A percentile compares a stretch with the other conserved stretches of the same genome.
Evolutionary conservation across 306 rosid species (phyloP).

Genomic region (Quercus alba): DNA sequence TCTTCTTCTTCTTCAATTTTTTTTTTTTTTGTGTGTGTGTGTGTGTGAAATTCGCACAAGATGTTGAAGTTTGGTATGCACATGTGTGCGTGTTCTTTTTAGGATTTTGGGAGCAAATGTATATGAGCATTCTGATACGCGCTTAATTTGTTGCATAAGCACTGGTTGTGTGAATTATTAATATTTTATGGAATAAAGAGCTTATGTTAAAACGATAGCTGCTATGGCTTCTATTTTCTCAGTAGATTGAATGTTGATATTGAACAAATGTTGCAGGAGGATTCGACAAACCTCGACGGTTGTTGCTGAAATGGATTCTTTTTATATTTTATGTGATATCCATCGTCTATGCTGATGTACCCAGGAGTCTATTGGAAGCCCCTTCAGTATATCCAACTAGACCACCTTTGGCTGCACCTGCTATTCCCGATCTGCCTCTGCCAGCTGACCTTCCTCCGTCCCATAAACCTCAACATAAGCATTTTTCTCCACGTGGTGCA

Average conservation of each 20-base stretch:
- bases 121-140: background rate
- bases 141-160: background rate
- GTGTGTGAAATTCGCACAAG: too few relatives aligned
- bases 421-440: conserved; percentile 39
- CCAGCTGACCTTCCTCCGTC: conserved; percentile 35
- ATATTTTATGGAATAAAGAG: background rate
- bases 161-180: background rate
- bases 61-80: background rate
- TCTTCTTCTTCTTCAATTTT: background rate
- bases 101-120: background rate
- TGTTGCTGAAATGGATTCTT: conserved; percentile 44
- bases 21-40: background rate
- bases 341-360: conserved; percentile 28
- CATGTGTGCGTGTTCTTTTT: background rate
- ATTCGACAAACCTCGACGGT: conserved; percentile 28
- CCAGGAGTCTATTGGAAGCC: conserved; percentile 12
- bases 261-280: conserved; percentile 46
- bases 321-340: conserved; percentile 43
- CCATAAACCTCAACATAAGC: conserved; percentile 26
- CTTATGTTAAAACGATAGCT: background rate
- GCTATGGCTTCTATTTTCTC: background rate
- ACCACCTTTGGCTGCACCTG: conserved; percentile 30
- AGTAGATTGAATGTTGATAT: conserved; percentile 9
- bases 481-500: conserved; percentile 33
- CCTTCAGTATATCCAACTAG: conserved; percentile 27